Evolutionary conservation across 768 basidiomycete genomes (phyloP).

Genomic region (Amyloporia xantha): DNA sequence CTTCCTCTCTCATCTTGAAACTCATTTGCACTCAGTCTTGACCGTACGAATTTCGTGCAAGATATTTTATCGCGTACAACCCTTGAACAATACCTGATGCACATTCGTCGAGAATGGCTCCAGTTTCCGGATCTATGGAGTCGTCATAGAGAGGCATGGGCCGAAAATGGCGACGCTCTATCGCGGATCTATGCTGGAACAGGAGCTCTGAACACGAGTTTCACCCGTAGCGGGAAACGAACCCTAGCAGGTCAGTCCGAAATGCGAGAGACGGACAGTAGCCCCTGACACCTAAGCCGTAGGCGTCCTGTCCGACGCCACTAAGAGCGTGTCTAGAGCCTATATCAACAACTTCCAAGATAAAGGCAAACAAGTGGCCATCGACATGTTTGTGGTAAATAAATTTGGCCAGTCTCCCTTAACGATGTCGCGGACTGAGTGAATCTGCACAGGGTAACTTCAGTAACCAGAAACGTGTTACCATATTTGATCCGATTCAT

Average conservation of each 20-base stretch:
- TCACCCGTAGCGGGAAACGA: conserved; percentile 90
- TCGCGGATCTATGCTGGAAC: conserved; percentile 94
- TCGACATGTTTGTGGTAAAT: conserved; percentile 89
- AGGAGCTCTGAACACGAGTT: conserved; percentile 91
- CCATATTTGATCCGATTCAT: conserved; percentile 90
- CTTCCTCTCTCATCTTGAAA: not conserved
- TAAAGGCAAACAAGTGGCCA: conserved; percentile 87
- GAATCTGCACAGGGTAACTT: conserved; percentile 70
- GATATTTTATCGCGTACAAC: conserved; percentile 84
- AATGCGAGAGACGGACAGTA: no score
- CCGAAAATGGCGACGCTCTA: conserved; percentile 91
- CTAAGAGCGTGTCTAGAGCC: conserved; percentile 91
- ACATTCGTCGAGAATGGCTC: conserved; percentile 74
- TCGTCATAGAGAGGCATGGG: conserved; percentile 91
- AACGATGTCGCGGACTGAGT: not conserved
- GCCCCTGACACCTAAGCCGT: not conserved
- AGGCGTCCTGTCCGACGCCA: conserved; percentile 91
- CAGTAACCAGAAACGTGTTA: conserved; percentile 78
- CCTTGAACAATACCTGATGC: conserved; percentile 75
- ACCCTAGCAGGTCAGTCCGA: conserved; percentile 72
- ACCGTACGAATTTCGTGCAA: conserved; percentile 96
- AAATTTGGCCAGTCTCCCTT: not conserved
- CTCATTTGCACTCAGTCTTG: conserved; percentile 50
- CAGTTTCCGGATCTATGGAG: conserved; percentile 68
- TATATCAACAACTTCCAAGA: conserved; percentile 99